Conservation (phyloP, 148 eudicot species). For the Tetragonia tetragonoides region DNA sequence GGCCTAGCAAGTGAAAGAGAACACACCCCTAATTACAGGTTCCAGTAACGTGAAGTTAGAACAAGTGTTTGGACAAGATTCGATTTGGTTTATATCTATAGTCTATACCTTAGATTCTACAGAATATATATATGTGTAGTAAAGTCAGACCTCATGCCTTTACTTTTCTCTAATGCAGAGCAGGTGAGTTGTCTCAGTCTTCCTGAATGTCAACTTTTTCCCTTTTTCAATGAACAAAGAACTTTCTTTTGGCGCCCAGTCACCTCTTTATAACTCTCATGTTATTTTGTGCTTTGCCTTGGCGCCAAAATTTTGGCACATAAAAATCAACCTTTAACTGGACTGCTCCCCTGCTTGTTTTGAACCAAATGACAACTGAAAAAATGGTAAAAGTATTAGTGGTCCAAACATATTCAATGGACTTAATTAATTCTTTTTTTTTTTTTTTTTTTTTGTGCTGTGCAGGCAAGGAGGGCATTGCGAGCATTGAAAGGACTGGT, state of each 20-base stretch:
- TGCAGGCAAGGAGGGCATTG: slow-evolving; percentile 82
- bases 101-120: too few relatives aligned
- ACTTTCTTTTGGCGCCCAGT: slow-evolving; percentile 17
- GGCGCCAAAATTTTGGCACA: slow-evolving; percentile 5
- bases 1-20: too few relatives aligned
- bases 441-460: too few relatives aligned
- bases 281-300: slow-evolving; percentile 12
- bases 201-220: slow-evolving; percentile 11
- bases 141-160: slow-evolving; percentile 31
- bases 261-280: background rate
- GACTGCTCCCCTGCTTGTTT: background rate
- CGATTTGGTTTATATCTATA: too few relatives aligned
- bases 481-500: slow-evolving; percentile 78
- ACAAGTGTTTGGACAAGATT: too few relatives aligned
- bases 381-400: background rate
- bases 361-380: too few relatives aligned
- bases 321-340: background rate
- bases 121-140: too few relatives aligned
- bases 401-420: slow-evolving; percentile 5
- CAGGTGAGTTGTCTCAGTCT: slow-evolving; percentile 26
- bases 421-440: background rate
- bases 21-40: too few relatives aligned
- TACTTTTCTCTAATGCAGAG: slow-evolving; percentile 21
- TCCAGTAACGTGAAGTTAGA: too few relatives aligned
- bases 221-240: slow-evolving; percentile 3